Percentiles rank a stretch among this genome's conserved stretches.
Conservation (phyloP, 306 rosid species). For the Vigna reflexopilosa region DNA sequence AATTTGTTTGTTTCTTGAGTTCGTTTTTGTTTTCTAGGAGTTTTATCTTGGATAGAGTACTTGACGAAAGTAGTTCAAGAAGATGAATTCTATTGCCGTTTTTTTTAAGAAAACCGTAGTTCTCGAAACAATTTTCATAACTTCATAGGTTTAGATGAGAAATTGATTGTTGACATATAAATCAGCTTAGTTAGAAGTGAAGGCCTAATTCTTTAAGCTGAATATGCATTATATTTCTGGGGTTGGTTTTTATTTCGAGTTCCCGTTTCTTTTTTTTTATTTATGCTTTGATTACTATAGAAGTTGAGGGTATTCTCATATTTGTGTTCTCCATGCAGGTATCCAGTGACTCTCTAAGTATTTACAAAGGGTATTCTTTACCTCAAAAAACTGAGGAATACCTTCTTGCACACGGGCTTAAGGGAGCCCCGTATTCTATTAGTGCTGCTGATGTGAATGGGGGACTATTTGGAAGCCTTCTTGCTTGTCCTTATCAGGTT, state of each 20-base stretch:
- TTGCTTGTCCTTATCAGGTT: constrained; percentile 79
- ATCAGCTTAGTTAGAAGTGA: too few relatives aligned
- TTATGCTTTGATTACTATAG: background rate
- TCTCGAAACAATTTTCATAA: background rate
- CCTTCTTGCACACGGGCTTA: constrained; percentile 75
- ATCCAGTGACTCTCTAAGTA: constrained; percentile 53
- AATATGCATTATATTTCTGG: background rate
- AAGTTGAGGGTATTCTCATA: constrained; percentile 20
- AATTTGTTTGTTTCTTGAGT: background rate
- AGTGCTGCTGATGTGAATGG: constrained; percentile 61
- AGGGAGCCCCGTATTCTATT: constrained; percentile 67
- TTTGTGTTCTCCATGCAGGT: constrained; percentile 52
- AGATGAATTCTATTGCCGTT: background rate
- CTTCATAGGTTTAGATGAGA: too few relatives aligned
- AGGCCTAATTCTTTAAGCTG: background rate
- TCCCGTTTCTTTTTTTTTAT: background rate
- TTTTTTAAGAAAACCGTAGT: background rate
- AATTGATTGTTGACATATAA: background rate
- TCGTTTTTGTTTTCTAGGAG: background rate
- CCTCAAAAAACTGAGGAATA: constrained; percentile 66
- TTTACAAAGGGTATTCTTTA: constrained; percentile 75
- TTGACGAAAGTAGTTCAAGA: background rate
- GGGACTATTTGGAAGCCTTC: constrained; percentile 66
- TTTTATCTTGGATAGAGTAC: background rate
- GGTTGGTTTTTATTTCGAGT: constrained; percentile 9